These are phyloP conservation scores for Magnusiomyces sp. DNA, from an alignment of 1,139 yeast species.

Conservation along the genomic window DNA sequence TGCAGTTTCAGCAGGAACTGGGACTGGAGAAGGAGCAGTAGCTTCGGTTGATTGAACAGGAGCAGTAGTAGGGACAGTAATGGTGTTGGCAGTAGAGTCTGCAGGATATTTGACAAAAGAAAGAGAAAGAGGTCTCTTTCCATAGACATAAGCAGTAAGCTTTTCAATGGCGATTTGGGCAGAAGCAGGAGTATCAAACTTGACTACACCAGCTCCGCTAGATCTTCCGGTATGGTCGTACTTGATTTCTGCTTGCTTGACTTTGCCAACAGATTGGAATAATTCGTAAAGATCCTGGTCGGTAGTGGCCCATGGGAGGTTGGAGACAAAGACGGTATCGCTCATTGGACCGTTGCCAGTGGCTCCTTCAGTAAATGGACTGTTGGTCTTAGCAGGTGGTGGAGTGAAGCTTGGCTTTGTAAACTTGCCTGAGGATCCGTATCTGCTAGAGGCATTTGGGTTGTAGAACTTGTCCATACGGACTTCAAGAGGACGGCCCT, in stretches of 20 bases:
- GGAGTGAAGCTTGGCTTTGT: constrained; percentile 7
- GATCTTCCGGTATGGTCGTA: constrained; percentile 59
- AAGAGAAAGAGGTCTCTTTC: constrained; percentile 63
- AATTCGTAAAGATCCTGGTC: constrained; percentile 77
- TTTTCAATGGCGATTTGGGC: constrained; percentile 71
- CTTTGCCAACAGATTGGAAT: constrained; percentile 78
- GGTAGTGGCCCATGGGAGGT: constrained; percentile 84
- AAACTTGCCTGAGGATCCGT: constrained; percentile 20
- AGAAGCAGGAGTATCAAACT: constrained; percentile 56
- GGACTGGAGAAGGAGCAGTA: constrained; percentile 4
- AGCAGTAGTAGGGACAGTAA: constrained; percentile 4
- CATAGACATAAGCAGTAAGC: constrained; percentile 73
- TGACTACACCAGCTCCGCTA: constrained; percentile 77
- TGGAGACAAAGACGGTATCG: constrained; percentile 59
- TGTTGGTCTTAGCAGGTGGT: constrained; percentile 14
- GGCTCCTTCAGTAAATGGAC: constrained; percentile 56
- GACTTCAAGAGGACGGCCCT: constrained; percentile 83
- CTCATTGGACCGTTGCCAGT: constrained; percentile 56
- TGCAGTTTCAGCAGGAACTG: constrained; percentile 7
- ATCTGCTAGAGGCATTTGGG: constrained; percentile 24
- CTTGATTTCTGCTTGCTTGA: constrained; percentile 70
- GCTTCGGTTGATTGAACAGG: constrained; percentile 1
- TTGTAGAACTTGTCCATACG: constrained; percentile 38
- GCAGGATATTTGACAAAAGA: constrained; percentile 42
- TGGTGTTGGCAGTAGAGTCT: not conserved